phyloP scores from a whole-genome alignment of 495 filamentous ascomycete species.

The Podospora comata region DNA sequence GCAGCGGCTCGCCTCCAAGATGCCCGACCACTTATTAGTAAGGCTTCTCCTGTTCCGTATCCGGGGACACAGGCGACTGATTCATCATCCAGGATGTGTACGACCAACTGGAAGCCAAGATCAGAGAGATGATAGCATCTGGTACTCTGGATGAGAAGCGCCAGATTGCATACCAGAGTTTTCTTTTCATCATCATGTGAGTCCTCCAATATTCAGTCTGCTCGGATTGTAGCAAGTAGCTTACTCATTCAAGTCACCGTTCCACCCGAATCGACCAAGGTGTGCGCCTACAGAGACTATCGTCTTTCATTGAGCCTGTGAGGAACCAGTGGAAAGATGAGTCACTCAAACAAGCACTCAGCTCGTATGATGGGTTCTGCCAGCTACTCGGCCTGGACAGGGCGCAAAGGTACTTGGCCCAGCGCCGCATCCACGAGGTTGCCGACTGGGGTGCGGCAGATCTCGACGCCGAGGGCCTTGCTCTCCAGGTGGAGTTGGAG shows the following conservation, averaged over 20 bases:
- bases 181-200: constrained; percentile 90
- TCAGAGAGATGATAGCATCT: constrained; percentile 72
- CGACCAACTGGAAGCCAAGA: constrained; percentile 75
- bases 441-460: constrained; percentile 75
- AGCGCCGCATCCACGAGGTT: constrained; percentile 68
- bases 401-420: constrained; percentile 73
- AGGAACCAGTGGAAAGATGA: constrained; percentile 75
- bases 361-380: constrained; percentile 77
- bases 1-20: constrained; percentile 81
- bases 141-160: constrained; percentile 73
- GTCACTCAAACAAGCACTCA: constrained; percentile 62
- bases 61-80: constrained; percentile 13
- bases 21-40: constrained; percentile 81
- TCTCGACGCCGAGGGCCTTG: constrained; percentile 75
- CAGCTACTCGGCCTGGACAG: constrained; percentile 72
- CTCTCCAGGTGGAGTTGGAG: constrained; percentile 71
- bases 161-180: constrained; percentile 61
- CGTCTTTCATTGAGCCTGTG: constrained; percentile 73
- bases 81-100: constrained; percentile 60
- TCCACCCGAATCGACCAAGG: constrained; percentile 67
- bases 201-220: neutral
- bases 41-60: constrained; percentile 19
- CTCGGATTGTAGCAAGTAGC: constrained; percentile 16
- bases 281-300: constrained; percentile 60
- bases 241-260: constrained; percentile 60